Evolutionary conservation across 2,329 filamentous ascomycete species (phyloP).

Genomic region (Zalaria obscura): DNA sequence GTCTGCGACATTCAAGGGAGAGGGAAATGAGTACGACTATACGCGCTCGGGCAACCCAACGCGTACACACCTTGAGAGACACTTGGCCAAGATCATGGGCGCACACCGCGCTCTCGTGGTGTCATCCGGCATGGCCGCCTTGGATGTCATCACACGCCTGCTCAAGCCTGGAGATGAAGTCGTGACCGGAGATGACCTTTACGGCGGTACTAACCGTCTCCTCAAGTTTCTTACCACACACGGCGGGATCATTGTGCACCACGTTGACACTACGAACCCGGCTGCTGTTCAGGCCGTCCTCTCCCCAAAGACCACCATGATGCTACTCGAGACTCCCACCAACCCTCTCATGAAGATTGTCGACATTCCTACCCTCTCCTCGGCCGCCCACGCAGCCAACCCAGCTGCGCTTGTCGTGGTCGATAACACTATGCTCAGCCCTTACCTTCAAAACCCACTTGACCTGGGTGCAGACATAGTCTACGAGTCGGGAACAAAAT

Average conservation of each 20-base stretch:
- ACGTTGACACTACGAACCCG: constrained; percentile 81
- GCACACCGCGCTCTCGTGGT: constrained; percentile 83
- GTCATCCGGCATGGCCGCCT: constrained; percentile 90
- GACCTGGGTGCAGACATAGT: constrained; percentile 91
- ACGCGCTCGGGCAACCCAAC: constrained; percentile 96
- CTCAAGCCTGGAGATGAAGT: constrained; percentile 91
- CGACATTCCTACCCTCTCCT: constrained; percentile 71
- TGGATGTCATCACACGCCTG: constrained; percentile 89
- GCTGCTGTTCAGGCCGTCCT: constrained; percentile 56
- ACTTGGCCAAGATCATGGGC: constrained; percentile 98
- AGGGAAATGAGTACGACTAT: constrained; percentile 83
- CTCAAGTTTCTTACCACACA: constrained; percentile 84
- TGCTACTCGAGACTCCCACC: constrained; percentile 88
- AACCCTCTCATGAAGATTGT: constrained; percentile 98
- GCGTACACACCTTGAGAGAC: constrained; percentile 85
- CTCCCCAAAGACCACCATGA: constrained; percentile 77
- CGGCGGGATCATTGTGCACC: constrained; percentile 83
- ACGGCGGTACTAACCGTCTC: constrained; percentile 86
- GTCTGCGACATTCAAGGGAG: constrained; percentile 94
- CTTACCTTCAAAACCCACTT: constrained; percentile 83
- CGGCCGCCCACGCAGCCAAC: constrained; percentile 62
- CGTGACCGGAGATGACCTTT: constrained; percentile 90
- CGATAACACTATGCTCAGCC: constrained; percentile 98
- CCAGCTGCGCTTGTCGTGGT: constrained; percentile 72
- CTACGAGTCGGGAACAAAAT: constrained; percentile 97